Conservation (phyloP, 768 basidiomycete genomes). For the Tephrocybe sp. region DNA sequence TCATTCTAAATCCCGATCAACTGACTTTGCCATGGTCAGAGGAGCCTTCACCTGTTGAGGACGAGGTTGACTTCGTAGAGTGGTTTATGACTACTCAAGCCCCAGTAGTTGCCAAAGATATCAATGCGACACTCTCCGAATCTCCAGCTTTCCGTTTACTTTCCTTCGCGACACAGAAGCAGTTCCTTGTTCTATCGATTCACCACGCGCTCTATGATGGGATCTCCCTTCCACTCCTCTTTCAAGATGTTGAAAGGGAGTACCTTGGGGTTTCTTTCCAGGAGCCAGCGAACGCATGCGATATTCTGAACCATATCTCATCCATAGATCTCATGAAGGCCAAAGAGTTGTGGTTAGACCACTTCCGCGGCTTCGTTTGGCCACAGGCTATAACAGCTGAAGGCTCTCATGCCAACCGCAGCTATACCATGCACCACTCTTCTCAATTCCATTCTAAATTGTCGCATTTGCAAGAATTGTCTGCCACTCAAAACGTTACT, state of each 20-base stretch:
- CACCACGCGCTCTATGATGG: slow-evolving; percentile 37
- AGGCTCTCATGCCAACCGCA: too few species aligned
- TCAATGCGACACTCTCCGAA: slow-evolving; percentile 27
- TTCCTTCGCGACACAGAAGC: slow-evolving; percentile 13
- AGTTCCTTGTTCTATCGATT: slow-evolving; percentile 28
- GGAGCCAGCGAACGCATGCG: slow-evolving; percentile 11
- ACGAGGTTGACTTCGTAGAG: slow-evolving; percentile 12
- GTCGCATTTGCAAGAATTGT: slow-evolving; percentile 22
- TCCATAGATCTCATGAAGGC: slow-evolving; percentile 21
- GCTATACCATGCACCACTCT: slow-evolving; percentile 10
- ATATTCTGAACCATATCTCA: slow-evolving; percentile 27
- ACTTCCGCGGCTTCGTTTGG: slow-evolving; percentile 28
- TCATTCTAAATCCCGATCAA: slow-evolving; percentile 22
- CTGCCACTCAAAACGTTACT: slow-evolving; percentile 28
- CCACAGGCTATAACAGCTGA: slow-evolving; percentile 12
- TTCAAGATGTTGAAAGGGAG: slow-evolving; percentile 26
- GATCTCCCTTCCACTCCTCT: slow-evolving; percentile 28
- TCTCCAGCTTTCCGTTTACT: slow-evolving; percentile 25
- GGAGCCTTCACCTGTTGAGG: slow-evolving; percentile 3
- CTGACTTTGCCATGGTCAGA: slow-evolving; percentile 20
- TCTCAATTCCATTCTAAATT: slow-evolving; percentile 23
- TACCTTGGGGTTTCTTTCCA: slow-evolving; percentile 15
- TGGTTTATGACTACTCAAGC: slow-evolving; percentile 23
- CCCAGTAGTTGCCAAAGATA: slow-evolving; percentile 18
- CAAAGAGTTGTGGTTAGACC: slow-evolving; percentile 25